Percentiles rank a stretch among this genome's conserved stretches.
These are phyloP conservation scores for Tillandsia leiboldiana DNA, from an alignment of 176 grass and related monocot species.

Conservation along the genomic window DNA sequence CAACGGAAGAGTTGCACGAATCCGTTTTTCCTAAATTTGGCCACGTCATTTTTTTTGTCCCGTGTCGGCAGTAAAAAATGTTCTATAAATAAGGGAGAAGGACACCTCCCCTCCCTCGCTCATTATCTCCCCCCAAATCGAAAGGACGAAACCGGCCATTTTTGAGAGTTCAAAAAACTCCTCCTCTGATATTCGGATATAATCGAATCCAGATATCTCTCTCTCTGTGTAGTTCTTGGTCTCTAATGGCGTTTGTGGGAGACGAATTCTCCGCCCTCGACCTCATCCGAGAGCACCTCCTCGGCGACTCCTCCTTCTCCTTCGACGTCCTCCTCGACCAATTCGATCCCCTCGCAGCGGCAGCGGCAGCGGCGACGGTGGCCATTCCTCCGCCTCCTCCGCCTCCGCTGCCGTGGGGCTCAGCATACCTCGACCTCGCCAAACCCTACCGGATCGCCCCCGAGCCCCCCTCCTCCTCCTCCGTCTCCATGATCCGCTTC, in stretches of 20 bases:
- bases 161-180: not conserved
- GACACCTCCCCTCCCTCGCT: no score
- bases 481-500: not conserved
- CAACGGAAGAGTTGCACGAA: no score
- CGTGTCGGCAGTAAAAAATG: no score
- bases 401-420: not conserved
- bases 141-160: no score
- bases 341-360: not conserved
- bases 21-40: no score
- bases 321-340: not conserved
- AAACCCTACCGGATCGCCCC: not conserved
- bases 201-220: not conserved
- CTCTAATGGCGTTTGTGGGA: not conserved
- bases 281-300: slow-evolving; percentile 5
- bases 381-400: not conserved
- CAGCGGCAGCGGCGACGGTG: no score
- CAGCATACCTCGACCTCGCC: not conserved
- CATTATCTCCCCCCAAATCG: no score
- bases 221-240: not conserved
- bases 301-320: not conserved
- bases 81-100: no score
- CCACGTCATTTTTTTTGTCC: no score
- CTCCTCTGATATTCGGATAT: not conserved
- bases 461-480: not conserved
- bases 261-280: not conserved